phyloP scores from a whole-genome alignment of 495 filamentous ascomycete genomes.

The Hyaloscypha bicolor region DNA sequence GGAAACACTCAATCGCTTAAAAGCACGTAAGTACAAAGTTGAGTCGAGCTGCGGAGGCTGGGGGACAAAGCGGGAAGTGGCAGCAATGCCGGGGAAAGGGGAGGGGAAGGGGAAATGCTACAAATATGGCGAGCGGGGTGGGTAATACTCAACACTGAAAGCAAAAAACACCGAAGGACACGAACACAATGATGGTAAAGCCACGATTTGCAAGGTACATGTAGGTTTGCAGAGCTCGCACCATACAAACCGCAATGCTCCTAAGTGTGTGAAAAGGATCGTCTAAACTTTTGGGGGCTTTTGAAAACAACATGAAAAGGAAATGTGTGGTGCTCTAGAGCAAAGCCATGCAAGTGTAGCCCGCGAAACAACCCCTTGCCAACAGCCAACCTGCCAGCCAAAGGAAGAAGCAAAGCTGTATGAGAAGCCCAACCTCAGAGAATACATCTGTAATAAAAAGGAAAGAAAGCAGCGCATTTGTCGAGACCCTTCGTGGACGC shows the following conservation, averaged over 20 bases:
- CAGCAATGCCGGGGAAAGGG: not conserved
- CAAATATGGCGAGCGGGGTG: not conserved
- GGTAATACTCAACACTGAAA: not conserved
- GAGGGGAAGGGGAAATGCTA: not conserved
- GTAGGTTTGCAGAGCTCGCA: constrained; percentile 22
- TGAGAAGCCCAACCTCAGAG: constrained; percentile 11
- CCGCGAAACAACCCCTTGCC: constrained; percentile 4
- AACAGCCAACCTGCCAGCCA: constrained; percentile 12
- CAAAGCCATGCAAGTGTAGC: not conserved
- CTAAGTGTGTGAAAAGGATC: constrained; percentile 23
- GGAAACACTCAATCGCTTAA: not conserved
- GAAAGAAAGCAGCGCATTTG: constrained; percentile 27
- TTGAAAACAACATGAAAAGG: constrained; percentile 21
- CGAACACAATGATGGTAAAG: not conserved
- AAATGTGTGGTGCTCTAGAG: constrained; percentile 16
- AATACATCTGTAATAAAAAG: constrained; percentile 19
- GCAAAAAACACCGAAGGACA: not conserved
- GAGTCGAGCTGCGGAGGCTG: not conserved
- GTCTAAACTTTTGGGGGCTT: constrained; percentile 31
- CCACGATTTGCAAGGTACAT: constrained; percentile 12
- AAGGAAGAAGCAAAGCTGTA: constrained; percentile 21
- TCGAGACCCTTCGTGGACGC: constrained; percentile 34
- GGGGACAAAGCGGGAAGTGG: not conserved
- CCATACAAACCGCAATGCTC: constrained; percentile 16
- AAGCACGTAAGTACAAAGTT: not conserved